Base-by-base conservation (phyloP, 2,329 filamentous ascomycete species). In the Talaromyces rugulosus region DNA sequence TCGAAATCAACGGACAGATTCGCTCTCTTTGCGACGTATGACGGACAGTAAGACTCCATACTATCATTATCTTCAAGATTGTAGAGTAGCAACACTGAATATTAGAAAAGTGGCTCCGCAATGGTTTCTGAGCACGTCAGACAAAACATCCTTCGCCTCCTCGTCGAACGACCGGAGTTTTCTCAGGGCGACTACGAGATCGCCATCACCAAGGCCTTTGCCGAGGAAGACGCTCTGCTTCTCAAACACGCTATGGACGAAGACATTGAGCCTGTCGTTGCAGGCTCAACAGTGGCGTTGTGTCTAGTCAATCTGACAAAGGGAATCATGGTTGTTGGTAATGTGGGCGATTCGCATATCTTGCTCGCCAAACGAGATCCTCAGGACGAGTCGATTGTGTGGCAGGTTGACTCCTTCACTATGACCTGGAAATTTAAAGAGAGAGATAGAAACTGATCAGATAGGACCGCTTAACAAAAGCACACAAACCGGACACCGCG, bases 341-440 rank as follows among this genome's bases (percentile, higher is more conserved):
- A 74, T 56, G 64, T 75, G 9, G 73, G 73, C 12, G 73, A 75
- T 63, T 75, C 73, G 53, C 72, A 74, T 66, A 71, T 73, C 55
- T 66, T 74, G 27, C 58, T 75, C 23, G 73, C 70, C 3, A 70
- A 75, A 61, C 67, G 69, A n/a, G 68, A 70, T 56, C 65, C 63
- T n/a, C 64, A 60, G 54, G 69, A 67, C 12, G 69, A 72, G 7
- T 62, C 59, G 34, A 67, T 72, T 50, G 71, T 66, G 60, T 59
- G 56, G 56, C 57, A 62, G 57, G 61, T 59, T 12, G 14, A 27
- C n/a, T 27, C 3, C 16, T 42, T 14, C 33, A 6, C 36, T 18
- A 5, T 40, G 18, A n/a, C 33, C n/a, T 2, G 12, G 27, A 8
- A 7, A 18, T n/a, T 3, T n/a, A 40, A 33, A 1, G 16, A 16